Percentiles rank a stretch among this genome's conserved stretches.
Conservation (phyloP, 306 rosid genomes). For the Trichosanthes cucumerina region DNA sequence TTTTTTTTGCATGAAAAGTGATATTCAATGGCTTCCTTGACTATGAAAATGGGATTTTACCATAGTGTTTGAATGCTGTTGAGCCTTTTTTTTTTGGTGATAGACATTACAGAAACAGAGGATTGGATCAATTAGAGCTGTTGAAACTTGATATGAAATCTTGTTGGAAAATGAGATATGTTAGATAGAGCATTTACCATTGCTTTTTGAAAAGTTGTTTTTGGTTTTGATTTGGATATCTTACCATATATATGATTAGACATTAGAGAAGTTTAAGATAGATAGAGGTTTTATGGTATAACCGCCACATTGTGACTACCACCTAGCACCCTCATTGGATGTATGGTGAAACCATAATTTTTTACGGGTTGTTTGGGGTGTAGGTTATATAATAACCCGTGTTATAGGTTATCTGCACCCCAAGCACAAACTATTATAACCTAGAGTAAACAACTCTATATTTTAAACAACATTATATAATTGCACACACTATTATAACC, state of each 20-base stretch:
- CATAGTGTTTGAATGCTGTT: background rate
- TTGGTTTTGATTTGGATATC: background rate
- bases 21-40: background rate
- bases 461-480: no score
- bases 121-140: background rate
- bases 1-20: constrained; percentile 8
- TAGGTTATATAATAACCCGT: no score
- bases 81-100: background rate
- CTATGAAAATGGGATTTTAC: background rate
- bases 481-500: no score
- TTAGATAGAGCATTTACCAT: background rate
- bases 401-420: no score
- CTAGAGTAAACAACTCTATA: no score
- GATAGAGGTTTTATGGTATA: background rate
- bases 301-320: no score
- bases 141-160: constrained; percentile 1
- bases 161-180: background rate
- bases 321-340: no score
- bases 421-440: no score
- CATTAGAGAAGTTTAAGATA: background rate
- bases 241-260: background rate
- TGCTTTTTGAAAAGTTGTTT: background rate
- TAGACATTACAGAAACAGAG: background rate
- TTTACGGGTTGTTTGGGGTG: no score
- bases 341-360: no score